Percentiles rank a stretch among this genome's conserved stretches.
These are phyloP conservation scores for Balamuthia mandrillaris DNA, from an alignment of 208 protist species.

Conservation along the genomic window DNA sequence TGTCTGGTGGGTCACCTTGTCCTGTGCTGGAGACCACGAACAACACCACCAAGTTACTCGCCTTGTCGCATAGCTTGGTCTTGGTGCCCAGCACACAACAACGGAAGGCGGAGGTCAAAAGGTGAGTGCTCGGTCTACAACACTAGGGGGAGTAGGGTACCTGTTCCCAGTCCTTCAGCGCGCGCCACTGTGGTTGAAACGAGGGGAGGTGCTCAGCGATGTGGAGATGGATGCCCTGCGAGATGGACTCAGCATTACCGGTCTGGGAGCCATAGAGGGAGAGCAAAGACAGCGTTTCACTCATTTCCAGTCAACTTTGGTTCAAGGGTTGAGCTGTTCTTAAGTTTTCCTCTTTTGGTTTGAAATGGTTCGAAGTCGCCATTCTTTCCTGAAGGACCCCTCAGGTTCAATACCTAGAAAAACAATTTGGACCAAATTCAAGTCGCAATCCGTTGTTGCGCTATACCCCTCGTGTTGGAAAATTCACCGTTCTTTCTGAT, in stretches of 20 bases:
- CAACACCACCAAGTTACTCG: neutral
- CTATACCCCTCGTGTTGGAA: no score
- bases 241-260: neutral
- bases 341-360: no score
- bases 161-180: neutral
- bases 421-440: no score
- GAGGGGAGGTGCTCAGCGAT: neutral
- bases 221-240: neutral
- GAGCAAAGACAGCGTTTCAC: no score
- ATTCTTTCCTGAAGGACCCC: no score
- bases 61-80: neutral
- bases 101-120: neutral
- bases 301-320: no score
- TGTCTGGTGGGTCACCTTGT: constrained; percentile 9
- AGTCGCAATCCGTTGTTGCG: no score
- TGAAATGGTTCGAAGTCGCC: no score
- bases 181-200: neutral
- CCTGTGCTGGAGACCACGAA: constrained; percentile 9
- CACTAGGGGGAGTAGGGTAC: neutral
- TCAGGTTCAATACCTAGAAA: no score
- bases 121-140: neutral
- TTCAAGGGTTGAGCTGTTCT: no score
- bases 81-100: neutral
- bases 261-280: neutral
- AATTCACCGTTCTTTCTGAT: no score